Base-by-base conservation (phyloP, 257 asterid genomes). In the Lycium ferocissimum region DNA sequence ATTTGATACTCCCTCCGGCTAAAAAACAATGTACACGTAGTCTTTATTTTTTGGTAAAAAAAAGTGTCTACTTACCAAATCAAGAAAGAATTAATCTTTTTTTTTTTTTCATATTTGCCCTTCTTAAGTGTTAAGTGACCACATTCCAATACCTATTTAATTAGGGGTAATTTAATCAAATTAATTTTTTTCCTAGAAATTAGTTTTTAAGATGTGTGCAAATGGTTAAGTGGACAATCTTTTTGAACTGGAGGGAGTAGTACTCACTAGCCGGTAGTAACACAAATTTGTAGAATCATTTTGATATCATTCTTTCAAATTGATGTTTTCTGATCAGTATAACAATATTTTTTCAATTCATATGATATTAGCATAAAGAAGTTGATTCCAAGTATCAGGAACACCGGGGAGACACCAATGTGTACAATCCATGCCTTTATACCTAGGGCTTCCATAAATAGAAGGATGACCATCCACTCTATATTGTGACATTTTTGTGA, bases 391-490 rank as follows among this genome's bases (percentile, higher is more conserved):
- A 0, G 67, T 47, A 86, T 90, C 95, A n/a, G 93, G 92, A 11
- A 90, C 83, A 40, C 93, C 93, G 0, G 93, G 91, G 20, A 89
- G 87, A 40, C 93, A 90, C 93, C 93, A 90, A 47, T 92, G 92
- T 1, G 90, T 87, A 56, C 91, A 92, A 70, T 89, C 93, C 84
- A 83, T 84, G 10, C 87, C 93, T 7, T 37, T 83, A n/a, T 87
- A 87, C 10, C 65, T 26, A 7, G 71, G 83, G 26, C 79, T 88
- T 17, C 91, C 91, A 80, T 88, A 92, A 14, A 89, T 81, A 3
- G 91, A 87, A 67, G 95, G 95, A 62, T 90, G 93, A 1, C 91
- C 93, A 53, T 92, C 95, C 3, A 80, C 89, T 67, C 95, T 88
- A 45, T 61, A 70, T 5, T 80, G 82, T 11, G 94, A 92, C 54